Evolutionary conservation across 345 rosid species (phyloP).

Genomic region (Eucalyptus caleyi): DNA sequence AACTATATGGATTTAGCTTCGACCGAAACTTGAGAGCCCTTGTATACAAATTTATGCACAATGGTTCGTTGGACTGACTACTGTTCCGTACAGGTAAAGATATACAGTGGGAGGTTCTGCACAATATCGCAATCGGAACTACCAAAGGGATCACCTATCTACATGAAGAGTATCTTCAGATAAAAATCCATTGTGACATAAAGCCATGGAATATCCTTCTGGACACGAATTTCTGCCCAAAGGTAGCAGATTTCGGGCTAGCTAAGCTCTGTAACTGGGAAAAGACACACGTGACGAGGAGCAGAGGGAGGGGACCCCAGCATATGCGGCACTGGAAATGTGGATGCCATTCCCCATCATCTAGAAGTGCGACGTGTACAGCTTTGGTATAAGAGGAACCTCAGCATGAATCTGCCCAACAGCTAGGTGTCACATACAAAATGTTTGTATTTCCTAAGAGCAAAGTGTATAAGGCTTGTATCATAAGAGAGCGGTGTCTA

Average conservation of each 20-base stretch:
- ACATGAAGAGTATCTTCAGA: no score
- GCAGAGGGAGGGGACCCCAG: not conserved
- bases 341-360: not conserved
- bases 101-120: not conserved
- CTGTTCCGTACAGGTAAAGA: not conserved
- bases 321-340: not conserved
- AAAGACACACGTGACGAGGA: no score
- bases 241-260: no score
- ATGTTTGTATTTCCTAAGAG: no score
- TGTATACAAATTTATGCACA: not conserved
- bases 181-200: no score
- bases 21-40: no score
- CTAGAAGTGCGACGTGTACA: slow-evolving; percentile 1
- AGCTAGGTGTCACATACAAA: no score
- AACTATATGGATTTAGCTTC: not conserved
- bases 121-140: not conserved
- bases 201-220: no score
- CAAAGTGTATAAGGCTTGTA: not conserved
- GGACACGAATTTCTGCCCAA: no score
- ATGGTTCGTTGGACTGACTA: not conserved
- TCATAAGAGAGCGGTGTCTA: no score
- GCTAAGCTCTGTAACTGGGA: no score
- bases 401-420: no score
- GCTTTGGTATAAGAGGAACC: slow-evolving; percentile 2
- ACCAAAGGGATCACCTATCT: not conserved